phyloP scores from a whole-genome alignment of 2,329 filamentous ascomycete genomes.

The Xylaria sp. region DNA sequence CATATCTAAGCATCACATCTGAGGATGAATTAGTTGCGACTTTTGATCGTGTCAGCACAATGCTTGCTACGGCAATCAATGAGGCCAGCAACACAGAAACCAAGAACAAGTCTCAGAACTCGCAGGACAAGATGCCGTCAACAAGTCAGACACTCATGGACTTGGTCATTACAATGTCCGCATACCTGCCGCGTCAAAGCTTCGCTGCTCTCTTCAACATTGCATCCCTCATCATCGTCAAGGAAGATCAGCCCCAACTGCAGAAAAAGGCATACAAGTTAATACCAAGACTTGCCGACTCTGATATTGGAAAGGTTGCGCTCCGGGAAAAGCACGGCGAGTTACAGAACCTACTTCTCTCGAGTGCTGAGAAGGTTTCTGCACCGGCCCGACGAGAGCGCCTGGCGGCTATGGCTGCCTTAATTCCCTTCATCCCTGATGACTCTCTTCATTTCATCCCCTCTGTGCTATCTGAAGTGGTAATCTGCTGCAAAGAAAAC shows the following conservation, averaged over 20 bases:
- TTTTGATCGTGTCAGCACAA: constrained; percentile 85
- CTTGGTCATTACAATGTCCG: constrained; percentile 93
- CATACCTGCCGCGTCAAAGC: constrained; percentile 88
- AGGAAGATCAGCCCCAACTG: constrained; percentile 85
- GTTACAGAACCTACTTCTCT: constrained; percentile 82
- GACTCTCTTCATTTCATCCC: constrained; percentile 92
- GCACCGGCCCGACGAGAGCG: constrained; percentile 88
- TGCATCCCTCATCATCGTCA: constrained; percentile 82
- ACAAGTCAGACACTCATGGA: constrained; percentile 97
- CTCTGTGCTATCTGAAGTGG: constrained; percentile 89
- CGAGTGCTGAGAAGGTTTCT: constrained; percentile 84
- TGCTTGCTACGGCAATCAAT: constrained; percentile 79
- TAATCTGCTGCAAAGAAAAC: constrained; percentile 96
- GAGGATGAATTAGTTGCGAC: constrained; percentile 83
- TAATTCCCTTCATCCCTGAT: constrained; percentile 81
- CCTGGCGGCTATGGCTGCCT: constrained; percentile 81
- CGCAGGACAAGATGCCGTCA: constrained; percentile 81
- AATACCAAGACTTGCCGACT: constrained; percentile 88
- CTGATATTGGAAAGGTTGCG: constrained; percentile 79
- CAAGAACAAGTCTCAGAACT: constrained; percentile 67
- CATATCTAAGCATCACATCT: constrained; percentile 89
- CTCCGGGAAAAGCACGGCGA: constrained; percentile 80
- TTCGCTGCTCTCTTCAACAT: constrained; percentile 89
- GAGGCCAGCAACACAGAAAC: constrained; percentile 67
- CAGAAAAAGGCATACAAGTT: constrained; percentile 99